Evolutionary conservation across 192 early-diverging fungal species (phyloP), one percentile per base, ranked within the genome.

Genomic region (Kickxella alabastrina): DNA sequence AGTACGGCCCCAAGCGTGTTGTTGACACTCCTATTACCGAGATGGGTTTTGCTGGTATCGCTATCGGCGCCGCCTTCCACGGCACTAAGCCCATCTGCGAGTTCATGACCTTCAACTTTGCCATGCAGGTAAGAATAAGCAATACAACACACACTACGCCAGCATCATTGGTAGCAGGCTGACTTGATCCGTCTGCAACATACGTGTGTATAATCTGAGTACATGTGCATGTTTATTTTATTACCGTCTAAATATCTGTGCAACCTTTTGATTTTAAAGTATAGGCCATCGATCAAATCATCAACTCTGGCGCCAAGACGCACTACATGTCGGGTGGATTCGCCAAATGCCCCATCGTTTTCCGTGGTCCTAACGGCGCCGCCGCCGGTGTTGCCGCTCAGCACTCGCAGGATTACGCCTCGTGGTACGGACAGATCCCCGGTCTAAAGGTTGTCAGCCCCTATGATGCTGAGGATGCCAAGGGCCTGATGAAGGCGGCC

Each of bases 91-190:
- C 95, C 24, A 86, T 98, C 52, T 98, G 95, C 83, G 93, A 98
- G 81, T 98, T 98, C 77, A 98, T 98, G 95, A 98, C 95, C 53
- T 97, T 92, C 75, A 98, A 98, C 88, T 98, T 98, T 83, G 90
- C 93, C 26, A 93, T 98, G 92, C 95, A 98, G 84, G 90, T 91
- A 75, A 62, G 56, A 24, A 24, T 15, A 40, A 7, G 38, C 7
- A 15, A 34, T 6, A 34, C 32, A n/a, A n/a, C n/a, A n/a, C n/a
- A n/a, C n/a, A n/a, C n/a, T n/a, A n/a, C n/a, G n/a, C n/a, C n/a
- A n/a, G n/a, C n/a, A n/a, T n/a, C n/a, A n/a, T n/a, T n/a, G n/a
- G n/a, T n/a, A n/a, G n/a, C n/a, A n/a, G n/a, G n/a, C n/a, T n/a
- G n/a, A n/a, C n/a, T n/a, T n/a, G n/a, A n/a, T n/a, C n/a, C n/a